phyloP scores from a whole-genome alignment of 768 basidiomycete genomes.

The Psilocybe cubensis region DNA sequence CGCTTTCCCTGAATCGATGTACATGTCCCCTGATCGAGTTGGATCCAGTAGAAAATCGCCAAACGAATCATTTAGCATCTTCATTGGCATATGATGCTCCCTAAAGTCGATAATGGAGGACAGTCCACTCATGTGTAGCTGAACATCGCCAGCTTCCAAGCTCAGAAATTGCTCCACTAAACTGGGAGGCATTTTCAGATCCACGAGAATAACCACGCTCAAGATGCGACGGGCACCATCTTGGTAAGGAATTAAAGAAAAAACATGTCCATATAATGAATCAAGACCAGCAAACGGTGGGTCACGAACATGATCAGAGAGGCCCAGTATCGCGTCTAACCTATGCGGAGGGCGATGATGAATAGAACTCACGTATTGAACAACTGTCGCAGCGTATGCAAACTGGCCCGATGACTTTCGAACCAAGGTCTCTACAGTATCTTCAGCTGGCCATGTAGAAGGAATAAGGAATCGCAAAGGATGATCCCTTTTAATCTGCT shows the following conservation, averaged over 20 bases:
- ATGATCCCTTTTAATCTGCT: conserved; percentile 10
- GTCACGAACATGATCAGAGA: conserved; percentile 1
- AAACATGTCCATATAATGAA: conserved; percentile 5
- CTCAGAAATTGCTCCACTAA: conserved; percentile 1
- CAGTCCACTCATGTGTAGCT: conserved; percentile 3
- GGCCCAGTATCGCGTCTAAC: conserved; percentile 7
- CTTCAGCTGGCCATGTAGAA: conserved; percentile 9
- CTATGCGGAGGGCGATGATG: conserved; percentile 10
- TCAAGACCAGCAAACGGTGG: conserved; percentile 11
- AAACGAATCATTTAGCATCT: conserved; percentile 11
- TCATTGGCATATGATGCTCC: neutral
- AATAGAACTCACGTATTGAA: conserved; percentile 11
- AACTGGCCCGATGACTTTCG: conserved; percentile 19
- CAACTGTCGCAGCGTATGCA: conserved; percentile 15
- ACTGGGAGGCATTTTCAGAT: neutral
- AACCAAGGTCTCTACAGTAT: conserved; percentile 5
- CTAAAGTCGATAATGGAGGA: conserved; percentile 5
- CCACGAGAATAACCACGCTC: conserved; percentile 6
- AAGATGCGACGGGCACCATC: conserved; percentile 3
- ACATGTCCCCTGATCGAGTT: conserved; percentile 3
- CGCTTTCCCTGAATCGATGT: neutral
- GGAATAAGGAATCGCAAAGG: conserved; percentile 3
- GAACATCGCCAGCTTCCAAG: conserved; percentile 7
- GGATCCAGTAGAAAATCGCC: conserved; percentile 13
- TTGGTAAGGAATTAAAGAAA: conserved; percentile 1